These are phyloP conservation scores for Lentinula boryana DNA, from an alignment of 768 basidiomycete species.

Conservation along the genomic window DNA sequence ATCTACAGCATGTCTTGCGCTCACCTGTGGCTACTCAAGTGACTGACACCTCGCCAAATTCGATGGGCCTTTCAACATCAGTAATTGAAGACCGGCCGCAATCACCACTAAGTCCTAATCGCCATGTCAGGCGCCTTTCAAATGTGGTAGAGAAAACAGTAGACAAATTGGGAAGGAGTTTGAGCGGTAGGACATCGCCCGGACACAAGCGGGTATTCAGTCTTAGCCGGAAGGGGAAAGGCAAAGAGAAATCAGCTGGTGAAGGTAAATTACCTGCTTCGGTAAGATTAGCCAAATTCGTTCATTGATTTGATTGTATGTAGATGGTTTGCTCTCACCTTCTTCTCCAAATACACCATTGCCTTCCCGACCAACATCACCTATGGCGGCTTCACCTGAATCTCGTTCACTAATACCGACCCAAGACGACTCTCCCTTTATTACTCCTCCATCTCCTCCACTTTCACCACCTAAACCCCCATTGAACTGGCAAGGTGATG, in stretches of 20 bases:
- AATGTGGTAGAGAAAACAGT: conserved; percentile 14
- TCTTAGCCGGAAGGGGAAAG: conserved; percentile 46
- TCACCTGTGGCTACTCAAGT: conserved; percentile 17
- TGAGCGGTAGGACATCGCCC: conserved; percentile 11
- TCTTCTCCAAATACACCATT: conserved; percentile 15
- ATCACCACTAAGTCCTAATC: conserved; percentile 27
- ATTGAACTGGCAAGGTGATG: conserved; percentile 50
- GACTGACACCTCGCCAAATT: conserved; percentile 23
- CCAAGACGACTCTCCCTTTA: conserved; percentile 55
- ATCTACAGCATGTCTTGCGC: background rate
- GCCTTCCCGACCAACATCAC: conserved; percentile 26
- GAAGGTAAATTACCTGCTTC: conserved; percentile 18
- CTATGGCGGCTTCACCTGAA: conserved; percentile 6
- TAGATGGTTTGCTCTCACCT: conserved; percentile 7
- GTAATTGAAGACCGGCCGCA: background rate
- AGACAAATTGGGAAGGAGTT: background rate
- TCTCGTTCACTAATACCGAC: conserved; percentile 16
- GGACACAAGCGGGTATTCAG: conserved; percentile 50
- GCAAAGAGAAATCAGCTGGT: conserved; percentile 35
- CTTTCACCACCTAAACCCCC: conserved; percentile 36
- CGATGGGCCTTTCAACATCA: conserved; percentile 20
- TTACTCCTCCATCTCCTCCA: conserved; percentile 67
- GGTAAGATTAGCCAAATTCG: background rate
- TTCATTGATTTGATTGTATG: background rate
- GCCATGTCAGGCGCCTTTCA: conserved; percentile 44